Conservation (phyloP, 257 asterid genomes). For the Solanum sitiens region DNA sequence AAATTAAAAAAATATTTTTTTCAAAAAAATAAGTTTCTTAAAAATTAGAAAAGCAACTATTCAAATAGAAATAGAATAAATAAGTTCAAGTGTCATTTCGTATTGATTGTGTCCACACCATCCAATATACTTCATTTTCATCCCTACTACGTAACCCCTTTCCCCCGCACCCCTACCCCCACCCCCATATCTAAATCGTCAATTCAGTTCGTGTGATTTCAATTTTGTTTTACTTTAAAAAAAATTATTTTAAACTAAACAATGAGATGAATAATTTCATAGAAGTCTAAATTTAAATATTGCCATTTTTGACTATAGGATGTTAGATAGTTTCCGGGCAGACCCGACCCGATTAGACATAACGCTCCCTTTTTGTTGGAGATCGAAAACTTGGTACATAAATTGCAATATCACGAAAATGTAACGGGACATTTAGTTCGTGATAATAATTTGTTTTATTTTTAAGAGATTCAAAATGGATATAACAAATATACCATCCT, state of each 20-base stretch:
- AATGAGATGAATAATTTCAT: not conserved
- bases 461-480: not conserved
- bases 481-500: not conserved
- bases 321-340: not conserved
- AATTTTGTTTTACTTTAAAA: fast-evolving
- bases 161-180: not conserved
- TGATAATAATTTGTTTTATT: not conserved
- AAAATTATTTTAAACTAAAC: not conserved
- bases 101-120: not conserved
- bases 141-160: not conserved
- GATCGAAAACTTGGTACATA: not conserved
- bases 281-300: too few relatives aligned
- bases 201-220: not conserved
- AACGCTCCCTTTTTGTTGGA: not conserved
- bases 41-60: fast-evolving
- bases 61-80: too few relatives aligned
- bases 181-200: not conserved
- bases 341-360: not conserved
- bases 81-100: too few relatives aligned
- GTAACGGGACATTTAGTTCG: not conserved
- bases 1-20: too few relatives aligned
- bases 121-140: not conserved
- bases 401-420: not conserved
- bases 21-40: too few relatives aligned
- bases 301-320: not conserved